Percentiles rank a stretch among this genome's conserved stretches.
Conservation (phyloP, 2,329 filamentous ascomycete genomes). For the Colletotrichum sp. region DNA sequence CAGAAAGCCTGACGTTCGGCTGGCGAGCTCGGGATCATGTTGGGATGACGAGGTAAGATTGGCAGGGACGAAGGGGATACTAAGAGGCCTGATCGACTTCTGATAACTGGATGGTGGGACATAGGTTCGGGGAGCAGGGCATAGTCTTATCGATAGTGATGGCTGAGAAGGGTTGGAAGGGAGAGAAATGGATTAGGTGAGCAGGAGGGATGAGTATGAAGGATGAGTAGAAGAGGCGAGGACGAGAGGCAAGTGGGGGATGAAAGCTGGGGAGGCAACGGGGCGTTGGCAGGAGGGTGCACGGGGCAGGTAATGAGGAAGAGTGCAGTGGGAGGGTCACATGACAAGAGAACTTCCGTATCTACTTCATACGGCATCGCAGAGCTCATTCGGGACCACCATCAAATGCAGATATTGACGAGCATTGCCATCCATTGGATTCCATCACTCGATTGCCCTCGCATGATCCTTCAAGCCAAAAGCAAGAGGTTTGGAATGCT, state of each 20-base stretch:
- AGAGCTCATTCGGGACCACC: neutral
- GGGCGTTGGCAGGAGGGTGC: neutral
- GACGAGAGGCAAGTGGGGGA: neutral
- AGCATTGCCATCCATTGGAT: neutral
- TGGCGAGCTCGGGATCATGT: neutral
- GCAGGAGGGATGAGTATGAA: neutral
- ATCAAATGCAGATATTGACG: neutral
- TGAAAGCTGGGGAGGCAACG: neutral
- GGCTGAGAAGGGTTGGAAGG: neutral
- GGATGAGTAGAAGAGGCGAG: neutral
- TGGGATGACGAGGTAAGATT: neutral
- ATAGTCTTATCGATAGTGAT: neutral
- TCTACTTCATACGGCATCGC: neutral
- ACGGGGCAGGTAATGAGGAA: neutral
- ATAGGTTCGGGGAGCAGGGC: neutral
- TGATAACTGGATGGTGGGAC: neutral
- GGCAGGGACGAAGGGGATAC: neutral
- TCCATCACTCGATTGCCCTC: neutral
- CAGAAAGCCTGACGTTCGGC: neutral
- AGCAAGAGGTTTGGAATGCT: neutral
- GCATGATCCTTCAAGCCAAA: neutral
- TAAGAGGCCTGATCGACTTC: neutral
- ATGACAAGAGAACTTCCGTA: neutral
- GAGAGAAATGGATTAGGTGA: neutral
- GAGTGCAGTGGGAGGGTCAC: neutral